These are phyloP conservation scores for Simmondsia chinensis DNA, from an alignment of 148 eudicot genomes.

Conservation along the genomic window DNA sequence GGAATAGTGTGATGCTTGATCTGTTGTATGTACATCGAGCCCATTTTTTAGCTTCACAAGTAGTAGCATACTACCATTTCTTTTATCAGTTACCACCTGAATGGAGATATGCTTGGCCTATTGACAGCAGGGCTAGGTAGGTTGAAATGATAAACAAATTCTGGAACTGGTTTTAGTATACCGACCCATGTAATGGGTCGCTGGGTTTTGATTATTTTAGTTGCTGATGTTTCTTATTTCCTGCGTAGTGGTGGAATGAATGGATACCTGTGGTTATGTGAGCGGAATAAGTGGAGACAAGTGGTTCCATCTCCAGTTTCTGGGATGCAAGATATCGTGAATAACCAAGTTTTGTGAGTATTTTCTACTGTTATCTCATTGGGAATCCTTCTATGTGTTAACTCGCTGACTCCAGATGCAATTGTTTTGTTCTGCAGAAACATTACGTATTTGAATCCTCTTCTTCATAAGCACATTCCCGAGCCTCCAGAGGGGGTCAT, in stretches of 20 bases:
- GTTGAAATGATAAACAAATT: slow-evolving; percentile 4
- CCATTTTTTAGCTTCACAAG: slow-evolving; percentile 55
- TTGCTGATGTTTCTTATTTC: not conserved
- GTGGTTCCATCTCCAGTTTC: slow-evolving; percentile 50
- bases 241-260: slow-evolving; percentile 81
- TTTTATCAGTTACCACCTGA: slow-evolving; percentile 32
- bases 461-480: slow-evolving; percentile 57
- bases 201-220: not conserved
- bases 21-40: slow-evolving; percentile 61
- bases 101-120: slow-evolving; percentile 47
- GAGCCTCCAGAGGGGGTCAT: slow-evolving; percentile 61
- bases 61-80: slow-evolving; percentile 44
- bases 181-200: too few species aligned
- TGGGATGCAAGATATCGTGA: slow-evolving; percentile 49
- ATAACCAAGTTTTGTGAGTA: slow-evolving; percentile 71
- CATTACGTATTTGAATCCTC: slow-evolving; percentile 63
- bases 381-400: not conserved
- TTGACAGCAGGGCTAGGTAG: slow-evolving; percentile 61
- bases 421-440: slow-evolving; percentile 54
- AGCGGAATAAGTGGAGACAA: slow-evolving; percentile 61
- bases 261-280: slow-evolving; percentile 72
- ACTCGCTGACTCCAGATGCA: slow-evolving; percentile 3
- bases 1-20: slow-evolving; percentile 77
- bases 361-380: slow-evolving; percentile 3
- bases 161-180: too few species aligned